Conservation (phyloP, 169 alveolate species). For the Amoebophrya sp. region DNA sequence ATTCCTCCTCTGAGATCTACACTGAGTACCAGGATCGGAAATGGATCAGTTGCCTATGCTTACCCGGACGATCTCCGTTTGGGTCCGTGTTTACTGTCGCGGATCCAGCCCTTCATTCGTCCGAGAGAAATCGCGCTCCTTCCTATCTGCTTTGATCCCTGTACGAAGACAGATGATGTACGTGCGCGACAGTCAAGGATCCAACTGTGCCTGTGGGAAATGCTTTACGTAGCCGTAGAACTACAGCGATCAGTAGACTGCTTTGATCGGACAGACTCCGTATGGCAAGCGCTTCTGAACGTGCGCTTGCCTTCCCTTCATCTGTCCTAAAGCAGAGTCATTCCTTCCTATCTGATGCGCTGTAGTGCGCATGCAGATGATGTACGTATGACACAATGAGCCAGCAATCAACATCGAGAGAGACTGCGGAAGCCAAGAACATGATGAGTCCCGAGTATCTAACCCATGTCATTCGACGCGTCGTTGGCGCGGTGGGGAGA, state of each 20-base stretch:
- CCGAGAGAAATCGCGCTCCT: background rate
- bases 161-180: background rate
- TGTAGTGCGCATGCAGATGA: background rate
- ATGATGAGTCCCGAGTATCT: background rate
- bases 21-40: background rate
- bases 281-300: background rate
- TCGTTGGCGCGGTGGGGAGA: background rate
- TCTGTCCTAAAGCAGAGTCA: background rate
- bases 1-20: background rate
- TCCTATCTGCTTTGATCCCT: background rate
- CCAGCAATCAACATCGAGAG: background rate
- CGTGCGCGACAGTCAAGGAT: background rate
- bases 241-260: no score
- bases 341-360: no score
- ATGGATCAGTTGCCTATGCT: background rate
- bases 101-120: background rate
- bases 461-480: background rate
- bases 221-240: background rate
- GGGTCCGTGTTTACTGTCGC: background rate
- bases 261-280: background rate
- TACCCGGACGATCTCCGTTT: background rate
- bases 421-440: background rate
- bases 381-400: background rate
- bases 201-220: background rate
- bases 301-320: background rate